Evolutionary conservation across 2,329 filamentous ascomycete genomes (phyloP), one percentile per base, ranked within the genome.

Genomic region (Ceratocystis cubensis): DNA sequence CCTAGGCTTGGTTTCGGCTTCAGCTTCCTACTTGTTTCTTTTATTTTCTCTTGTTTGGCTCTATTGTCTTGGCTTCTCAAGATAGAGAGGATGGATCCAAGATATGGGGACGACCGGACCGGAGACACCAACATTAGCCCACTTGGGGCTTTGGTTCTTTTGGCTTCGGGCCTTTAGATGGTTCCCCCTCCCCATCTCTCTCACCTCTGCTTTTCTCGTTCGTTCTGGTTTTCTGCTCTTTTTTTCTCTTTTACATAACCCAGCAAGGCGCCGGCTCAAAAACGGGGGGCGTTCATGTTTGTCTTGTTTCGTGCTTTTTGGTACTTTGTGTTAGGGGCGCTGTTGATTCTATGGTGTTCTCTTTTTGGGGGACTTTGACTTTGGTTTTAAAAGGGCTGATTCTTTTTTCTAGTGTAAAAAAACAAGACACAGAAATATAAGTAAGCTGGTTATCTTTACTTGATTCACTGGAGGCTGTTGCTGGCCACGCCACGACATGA

Each of bases 111-210:
- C 53, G 53, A 59, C 53, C 53, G 53, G 53, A 59, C 53, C 53
- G 53, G 53, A 30, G 33, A 7, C 46, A 50, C 28, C 48, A 53
- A 53, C 45, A 48, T n/a, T 48, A 53, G 48, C 48, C 48, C 20
- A 20, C 46, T 6, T 22, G 22, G 25, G 25, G 48, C 22, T 17
- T 59, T 37, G 13, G 53, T 37, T 33, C 53, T 59, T 15, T n/a
- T 59, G 53, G 25, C 44, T n/a, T 48, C 45, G 63, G 57, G 64
- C 48, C 45, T 56, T 44, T 66, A 57, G 17, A 66, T 62, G 20
- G n/a, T 20, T 33, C 25, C 10, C 22, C 56, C 28, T 15, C 45
- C 17, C 30, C 25, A 28, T 25, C 13, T 37, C 17, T 8, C 63
- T 41, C 30, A 7, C 15, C 17, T 22, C 15, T 50, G 15, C 25